Percentiles rank a stretch among this genome's conserved stretches.
These are phyloP conservation scores for Boletus rubroflammeus DNA, from an alignment of 768 basidiomycete genomes.

Conservation along the genomic window DNA sequence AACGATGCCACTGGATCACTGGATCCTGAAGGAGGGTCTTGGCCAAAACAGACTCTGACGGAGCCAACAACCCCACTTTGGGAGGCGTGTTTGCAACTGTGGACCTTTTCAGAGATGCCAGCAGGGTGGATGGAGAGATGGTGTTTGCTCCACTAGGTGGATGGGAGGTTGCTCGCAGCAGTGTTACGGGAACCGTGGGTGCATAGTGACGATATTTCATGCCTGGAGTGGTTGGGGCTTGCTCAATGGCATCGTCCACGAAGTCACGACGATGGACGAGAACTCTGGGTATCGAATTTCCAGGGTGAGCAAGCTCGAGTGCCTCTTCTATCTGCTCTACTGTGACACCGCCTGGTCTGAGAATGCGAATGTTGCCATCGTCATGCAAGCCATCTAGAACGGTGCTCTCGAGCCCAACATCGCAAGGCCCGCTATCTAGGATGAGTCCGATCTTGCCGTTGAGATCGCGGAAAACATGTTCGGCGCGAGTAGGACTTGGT, in stretches of 20 bases:
- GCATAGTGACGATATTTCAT: constrained; percentile 99
- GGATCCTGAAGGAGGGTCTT: constrained; percentile 26
- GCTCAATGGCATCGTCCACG: constrained; percentile 61
- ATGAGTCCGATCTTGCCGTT: constrained; percentile 71
- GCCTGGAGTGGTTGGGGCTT: constrained; percentile 89
- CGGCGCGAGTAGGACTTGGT: constrained; percentile 87
- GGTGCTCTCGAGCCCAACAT: constrained; percentile 92
- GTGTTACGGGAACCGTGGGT: constrained; percentile 79
- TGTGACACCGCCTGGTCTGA: constrained; percentile 90
- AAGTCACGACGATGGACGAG: constrained; percentile 82
- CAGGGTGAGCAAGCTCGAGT: constrained; percentile 41
- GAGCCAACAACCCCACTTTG: constrained; percentile 67
- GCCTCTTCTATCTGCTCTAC: constrained; percentile 79
- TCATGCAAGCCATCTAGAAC: constrained; percentile 84
- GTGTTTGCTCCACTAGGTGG: constrained; percentile 37
- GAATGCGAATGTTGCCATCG: constrained; percentile 73
- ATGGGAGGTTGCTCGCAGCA: constrained; percentile 54
- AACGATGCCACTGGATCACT: constrained; percentile 54
- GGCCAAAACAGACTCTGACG: constrained; percentile 50
- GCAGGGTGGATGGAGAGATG: constrained; percentile 34
- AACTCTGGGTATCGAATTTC: constrained; percentile 48
- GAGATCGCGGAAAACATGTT: constrained; percentile 81
- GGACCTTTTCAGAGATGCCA: constrained; percentile 41
- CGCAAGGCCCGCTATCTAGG: constrained; percentile 88
- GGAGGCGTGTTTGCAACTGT: background rate